Base-by-base conservation (phyloP, 768 basidiomycete species). In the Kwoniella sp. region DNA sequence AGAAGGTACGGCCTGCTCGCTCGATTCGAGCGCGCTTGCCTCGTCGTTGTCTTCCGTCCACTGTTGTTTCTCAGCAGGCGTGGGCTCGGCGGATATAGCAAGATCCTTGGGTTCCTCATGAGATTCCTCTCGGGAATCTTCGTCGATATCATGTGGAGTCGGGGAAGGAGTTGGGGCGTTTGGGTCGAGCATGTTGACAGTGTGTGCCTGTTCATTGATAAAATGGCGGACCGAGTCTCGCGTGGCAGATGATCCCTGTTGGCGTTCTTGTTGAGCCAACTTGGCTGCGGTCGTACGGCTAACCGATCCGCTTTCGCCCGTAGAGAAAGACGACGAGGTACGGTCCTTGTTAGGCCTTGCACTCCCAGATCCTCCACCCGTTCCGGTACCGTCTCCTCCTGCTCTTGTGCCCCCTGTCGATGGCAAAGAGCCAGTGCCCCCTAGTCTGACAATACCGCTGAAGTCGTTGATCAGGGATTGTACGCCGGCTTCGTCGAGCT, bases 81-180 rank as follows among this genome's bases (percentile, higher is more conserved):
- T 52, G 13, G 49, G 59, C n/a, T 36, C 33, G 21, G 50, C 25
- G 40, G 44, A 30, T n/a, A 62, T 54, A 5, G 52, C 52, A 3
- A 62, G 21, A 1, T 53, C 60, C n/a, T 57, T 36, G 17, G 27
- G 44, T 26, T 21, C 24, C 10, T 46, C 55, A 7, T 27, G n/a
- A 47, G 8, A 21, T 26, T 12, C n/a, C 13, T 22, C 9, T 15
- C 36, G n/a, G 27, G 47, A 13, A 36, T 62, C 55, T 15, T 58
- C 47, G 19, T 60, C 61, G 2, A 44, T 19, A 15, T 33, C 44
- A n/a, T 50, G 44, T 30, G 55, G 55, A 2, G 58, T 55, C 21
- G 68, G 65, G 5, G 68, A 51, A 2, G 78, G 76, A 9, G 76
- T 73, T 1, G 74, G 77, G 0, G 68, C 77, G 54, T 79, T 79